These are phyloP conservation scores for Aureobasidium mangrovei DNA, from an alignment of 2,329 filamentous ascomycete genomes.

Conservation along the genomic window DNA sequence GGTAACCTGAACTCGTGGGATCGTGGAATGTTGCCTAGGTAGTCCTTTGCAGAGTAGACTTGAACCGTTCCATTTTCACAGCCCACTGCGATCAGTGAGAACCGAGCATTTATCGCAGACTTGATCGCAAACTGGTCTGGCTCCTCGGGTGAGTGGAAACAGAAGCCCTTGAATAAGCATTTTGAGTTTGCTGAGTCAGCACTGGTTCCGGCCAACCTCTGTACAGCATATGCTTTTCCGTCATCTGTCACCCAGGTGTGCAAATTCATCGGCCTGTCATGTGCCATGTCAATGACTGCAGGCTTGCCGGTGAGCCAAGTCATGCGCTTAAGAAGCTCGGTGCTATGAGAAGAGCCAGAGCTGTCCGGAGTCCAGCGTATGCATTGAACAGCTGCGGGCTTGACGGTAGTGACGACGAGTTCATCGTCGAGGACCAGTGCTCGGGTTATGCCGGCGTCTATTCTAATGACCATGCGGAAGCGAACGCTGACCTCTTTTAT, in stretches of 20 bases:
- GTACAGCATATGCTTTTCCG: conserved; percentile 83
- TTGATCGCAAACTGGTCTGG: conserved; percentile 55
- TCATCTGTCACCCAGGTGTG: conserved; percentile 86
- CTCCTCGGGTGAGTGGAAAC: conserved; percentile 68
- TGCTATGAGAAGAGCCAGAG: conserved; percentile 74
- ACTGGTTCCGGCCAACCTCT: conserved; percentile 46
- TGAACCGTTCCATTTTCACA: conserved; percentile 70
- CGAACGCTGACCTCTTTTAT: conserved; percentile 81
- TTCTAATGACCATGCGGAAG: conserved; percentile 96
- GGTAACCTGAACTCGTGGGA: conserved; percentile 71
- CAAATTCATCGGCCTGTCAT: conserved; percentile 94
- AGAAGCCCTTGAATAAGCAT: conserved; percentile 78
- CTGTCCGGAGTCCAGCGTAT: conserved; percentile 88
- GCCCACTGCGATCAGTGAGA: conserved; percentile 84
- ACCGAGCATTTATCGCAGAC: conserved; percentile 84
- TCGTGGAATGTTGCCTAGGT: conserved; percentile 80
- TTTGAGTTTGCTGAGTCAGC: conserved; percentile 40
- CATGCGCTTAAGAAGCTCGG: conserved; percentile 82
- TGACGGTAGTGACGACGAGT: conserved; percentile 80
- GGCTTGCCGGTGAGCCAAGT: conserved; percentile 72
- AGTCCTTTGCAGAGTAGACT: conserved; percentile 90
- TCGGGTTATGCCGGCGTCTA: conserved; percentile 87
- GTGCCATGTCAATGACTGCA: conserved; percentile 73
- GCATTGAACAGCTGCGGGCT: conserved; percentile 90
- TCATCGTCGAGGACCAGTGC: conserved; percentile 87